A percentile compares a stretch with the other conserved stretches of the same genome.
Conservation (phyloP, 495 filamentous ascomycete genomes). For the Aspergillus incahuasiensis region DNA sequence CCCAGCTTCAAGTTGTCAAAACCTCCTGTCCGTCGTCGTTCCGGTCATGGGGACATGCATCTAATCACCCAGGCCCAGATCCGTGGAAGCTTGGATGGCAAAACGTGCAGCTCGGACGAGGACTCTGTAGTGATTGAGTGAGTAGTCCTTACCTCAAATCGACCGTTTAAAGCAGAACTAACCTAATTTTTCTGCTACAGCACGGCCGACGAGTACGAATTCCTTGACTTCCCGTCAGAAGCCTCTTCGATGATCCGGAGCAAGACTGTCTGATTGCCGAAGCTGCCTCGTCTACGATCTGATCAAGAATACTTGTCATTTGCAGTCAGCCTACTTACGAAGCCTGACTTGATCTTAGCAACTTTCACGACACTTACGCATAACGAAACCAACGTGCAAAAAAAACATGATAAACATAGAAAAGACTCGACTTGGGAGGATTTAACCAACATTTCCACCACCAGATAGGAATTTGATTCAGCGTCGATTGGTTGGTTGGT, state of each 20-base stretch:
- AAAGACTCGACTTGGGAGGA: not conserved
- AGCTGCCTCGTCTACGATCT: not conserved
- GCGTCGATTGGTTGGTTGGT: slow-evolving; percentile 1
- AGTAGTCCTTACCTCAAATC: not conserved
- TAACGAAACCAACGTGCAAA: not conserved
- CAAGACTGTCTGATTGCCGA: not conserved
- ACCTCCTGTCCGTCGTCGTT: slow-evolving; percentile 7
- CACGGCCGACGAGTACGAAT: not conserved
- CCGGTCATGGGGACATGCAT: slow-evolving; percentile 3
- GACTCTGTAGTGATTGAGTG: not conserved
- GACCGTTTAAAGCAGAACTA: not conserved
- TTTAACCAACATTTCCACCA: not conserved
- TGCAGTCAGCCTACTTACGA: not conserved
- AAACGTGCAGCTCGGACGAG: not conserved
- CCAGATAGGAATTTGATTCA: not conserved
- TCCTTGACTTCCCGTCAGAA: not conserved
- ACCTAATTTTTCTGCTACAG: not conserved
- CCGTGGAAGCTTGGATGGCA: not conserved
- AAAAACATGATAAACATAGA: not conserved
- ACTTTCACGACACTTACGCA: not conserved
- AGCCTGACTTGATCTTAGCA: not conserved
- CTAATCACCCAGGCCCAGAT: slow-evolving; percentile 1
- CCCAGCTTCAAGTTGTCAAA: not conserved
- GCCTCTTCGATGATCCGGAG: not conserved
- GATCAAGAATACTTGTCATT: not conserved